phyloP scores from a whole-genome alignment of 2,329 filamentous ascomycete species.

The Pochonia chlamydosporia region DNA sequence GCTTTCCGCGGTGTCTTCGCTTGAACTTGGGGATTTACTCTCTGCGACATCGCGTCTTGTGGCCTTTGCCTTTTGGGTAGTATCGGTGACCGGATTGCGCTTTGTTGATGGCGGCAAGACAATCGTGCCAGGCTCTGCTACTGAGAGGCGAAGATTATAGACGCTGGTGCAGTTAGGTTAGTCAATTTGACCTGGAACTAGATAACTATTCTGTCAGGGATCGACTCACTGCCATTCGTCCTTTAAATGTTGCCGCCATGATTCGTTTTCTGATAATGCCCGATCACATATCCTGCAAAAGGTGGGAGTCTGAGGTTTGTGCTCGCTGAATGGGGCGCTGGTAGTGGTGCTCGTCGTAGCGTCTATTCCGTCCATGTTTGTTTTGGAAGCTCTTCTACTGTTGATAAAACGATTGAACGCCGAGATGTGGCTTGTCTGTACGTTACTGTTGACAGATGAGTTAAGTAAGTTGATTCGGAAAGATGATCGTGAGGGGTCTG shows the following conservation, averaged over 20 bases:
- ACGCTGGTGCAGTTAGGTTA: too few relatives aligned
- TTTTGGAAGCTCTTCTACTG: too few relatives aligned
- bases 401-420: too few relatives aligned
- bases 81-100: neutral
- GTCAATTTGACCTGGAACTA: too few relatives aligned
- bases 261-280: conserved; percentile 10
- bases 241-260: conserved; percentile 18
- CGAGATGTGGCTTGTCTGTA: too few relatives aligned
- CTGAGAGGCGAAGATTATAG: conserved; percentile 16
- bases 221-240: conserved; percentile 17
- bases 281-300: conserved; percentile 15
- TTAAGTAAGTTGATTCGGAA: too few relatives aligned
- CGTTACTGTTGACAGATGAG: too few relatives aligned
- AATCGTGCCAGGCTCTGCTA: conserved; percentile 14
- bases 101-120: conserved; percentile 7
- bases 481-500: too few relatives aligned
- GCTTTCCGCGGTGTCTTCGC: neutral
- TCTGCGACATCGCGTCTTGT: too few relatives aligned
- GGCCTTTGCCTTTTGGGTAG: neutral
- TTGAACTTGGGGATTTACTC: neutral
- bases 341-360: too few relatives aligned
- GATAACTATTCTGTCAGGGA: neutral
- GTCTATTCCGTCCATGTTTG: too few relatives aligned
- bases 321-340: too few relatives aligned
- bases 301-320: neutral